phyloP scores from a whole-genome alignment of 441 rosid species.

The Codiaeum variegatum region DNA sequence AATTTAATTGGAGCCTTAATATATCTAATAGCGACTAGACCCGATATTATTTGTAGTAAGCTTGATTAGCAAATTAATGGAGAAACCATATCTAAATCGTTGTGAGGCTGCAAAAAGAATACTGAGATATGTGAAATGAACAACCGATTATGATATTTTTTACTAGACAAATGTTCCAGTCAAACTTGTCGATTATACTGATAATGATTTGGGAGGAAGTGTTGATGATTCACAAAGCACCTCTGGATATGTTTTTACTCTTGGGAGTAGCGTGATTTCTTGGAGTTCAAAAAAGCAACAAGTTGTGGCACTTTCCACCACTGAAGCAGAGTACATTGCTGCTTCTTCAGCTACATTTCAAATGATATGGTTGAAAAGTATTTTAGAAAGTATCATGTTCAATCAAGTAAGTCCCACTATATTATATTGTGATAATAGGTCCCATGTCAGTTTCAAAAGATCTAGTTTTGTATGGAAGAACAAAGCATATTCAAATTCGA shows the following conservation, averaged over 20 bases:
- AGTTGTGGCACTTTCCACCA: not conserved
- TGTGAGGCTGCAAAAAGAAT: not conserved
- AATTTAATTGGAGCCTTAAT: not conserved
- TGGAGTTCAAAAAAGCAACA: not conserved
- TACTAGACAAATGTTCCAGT: not conserved
- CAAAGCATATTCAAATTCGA: not conserved
- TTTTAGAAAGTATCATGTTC: not conserved
- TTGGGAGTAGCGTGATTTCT: not conserved
- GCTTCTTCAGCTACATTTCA: not conserved
- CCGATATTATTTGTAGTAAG: too few relatives aligned
- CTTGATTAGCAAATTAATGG: not conserved
- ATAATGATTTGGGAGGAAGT: not conserved
- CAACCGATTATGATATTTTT: not conserved
- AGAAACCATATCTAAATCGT: not conserved
- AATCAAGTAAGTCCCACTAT: not conserved
- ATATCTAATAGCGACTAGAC: not conserved
- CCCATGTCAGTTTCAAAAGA: not conserved
- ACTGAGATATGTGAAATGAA: not conserved
- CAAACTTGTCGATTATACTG: not conserved
- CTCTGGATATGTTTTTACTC: not conserved
- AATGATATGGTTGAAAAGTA: not conserved
- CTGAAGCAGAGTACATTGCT: not conserved
- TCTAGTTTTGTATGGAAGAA: not conserved
- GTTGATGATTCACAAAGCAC: not conserved
- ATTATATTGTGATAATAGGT: not conserved